These are phyloP conservation scores for Staphylotrichum tortipilum DNA, from an alignment of 495 filamentous ascomycete genomes.

Conservation along the genomic window DNA sequence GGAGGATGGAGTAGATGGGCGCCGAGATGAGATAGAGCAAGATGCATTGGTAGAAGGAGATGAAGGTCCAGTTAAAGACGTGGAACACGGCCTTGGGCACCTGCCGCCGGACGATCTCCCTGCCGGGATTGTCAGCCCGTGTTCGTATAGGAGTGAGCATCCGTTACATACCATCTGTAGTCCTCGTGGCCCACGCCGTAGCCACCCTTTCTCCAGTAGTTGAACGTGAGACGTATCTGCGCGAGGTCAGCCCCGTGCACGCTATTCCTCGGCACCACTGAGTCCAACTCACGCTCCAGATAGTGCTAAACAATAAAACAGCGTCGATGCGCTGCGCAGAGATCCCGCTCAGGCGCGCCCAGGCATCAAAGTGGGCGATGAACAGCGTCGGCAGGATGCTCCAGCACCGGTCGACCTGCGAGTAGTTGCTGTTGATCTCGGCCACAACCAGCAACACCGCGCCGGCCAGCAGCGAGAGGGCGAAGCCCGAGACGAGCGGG, in stretches of 20 bases:
- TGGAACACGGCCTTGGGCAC: slow-evolving; percentile 53
- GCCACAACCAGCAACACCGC: slow-evolving; percentile 61
- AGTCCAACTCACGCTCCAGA: slow-evolving; percentile 68
- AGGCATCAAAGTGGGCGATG: slow-evolving; percentile 76
- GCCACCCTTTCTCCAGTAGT: slow-evolving; percentile 95
- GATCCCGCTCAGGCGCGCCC: slow-evolving; percentile 65
- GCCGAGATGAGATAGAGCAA: slow-evolving; percentile 66
- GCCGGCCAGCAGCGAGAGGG: slow-evolving; percentile 58
- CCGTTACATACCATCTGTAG: slow-evolving; percentile 71
- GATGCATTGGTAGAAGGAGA: slow-evolving; percentile 74
- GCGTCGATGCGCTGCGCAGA: slow-evolving; percentile 67
- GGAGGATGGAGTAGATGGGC: slow-evolving; percentile 74
- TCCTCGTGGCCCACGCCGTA: slow-evolving; percentile 84
- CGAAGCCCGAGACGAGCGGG: slow-evolving; percentile 69
- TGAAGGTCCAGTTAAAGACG: slow-evolving; percentile 80
- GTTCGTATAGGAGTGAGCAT: not conserved
- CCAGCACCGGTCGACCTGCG: slow-evolving; percentile 90
- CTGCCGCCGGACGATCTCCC: slow-evolving; percentile 40
- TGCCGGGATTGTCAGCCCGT: slow-evolving; percentile 14
- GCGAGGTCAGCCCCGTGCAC: no score
- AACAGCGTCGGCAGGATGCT: slow-evolving; percentile 79
- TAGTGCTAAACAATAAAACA: slow-evolving; percentile 54
- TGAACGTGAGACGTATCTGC: slow-evolving; percentile 70
- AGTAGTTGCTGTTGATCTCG: slow-evolving; percentile 87
- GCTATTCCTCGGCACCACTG: slow-evolving; percentile 32